These are phyloP conservation scores for Berberis vulgaris DNA, from an alignment of 164 flowering plant species.

Conservation along the genomic window DNA sequence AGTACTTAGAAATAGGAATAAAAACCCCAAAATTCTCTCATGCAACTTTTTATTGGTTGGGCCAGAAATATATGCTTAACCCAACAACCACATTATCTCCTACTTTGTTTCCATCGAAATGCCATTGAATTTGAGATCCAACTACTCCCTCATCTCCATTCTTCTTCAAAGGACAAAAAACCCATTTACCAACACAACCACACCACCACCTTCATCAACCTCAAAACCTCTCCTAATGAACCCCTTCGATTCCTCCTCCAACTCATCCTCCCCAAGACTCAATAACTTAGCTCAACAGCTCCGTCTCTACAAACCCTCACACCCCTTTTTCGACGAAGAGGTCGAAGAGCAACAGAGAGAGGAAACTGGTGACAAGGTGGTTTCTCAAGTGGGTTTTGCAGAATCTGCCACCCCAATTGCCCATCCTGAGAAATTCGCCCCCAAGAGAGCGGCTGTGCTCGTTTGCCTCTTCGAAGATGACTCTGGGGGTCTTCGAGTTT, in stretches of 20 bases:
- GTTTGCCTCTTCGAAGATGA: conserved; percentile 51
- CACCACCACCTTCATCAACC: background rate
- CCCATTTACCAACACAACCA: background rate
- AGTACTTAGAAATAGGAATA: too few relatives aligned
- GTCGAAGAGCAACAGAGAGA: conserved; percentile 30
- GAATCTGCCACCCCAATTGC: conserved; percentile 60
- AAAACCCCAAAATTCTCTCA: too few relatives aligned
- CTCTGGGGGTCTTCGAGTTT: conserved; percentile 41
- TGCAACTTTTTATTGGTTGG: too few relatives aligned
- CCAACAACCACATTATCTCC: too few relatives aligned
- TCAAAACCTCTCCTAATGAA: background rate
- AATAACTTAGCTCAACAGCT: conserved; percentile 56
- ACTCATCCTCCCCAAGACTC: conserved; percentile 20
- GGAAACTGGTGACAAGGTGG: conserved; percentile 39
- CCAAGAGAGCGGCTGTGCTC: conserved; percentile 54
- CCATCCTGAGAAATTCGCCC: conserved; percentile 30
- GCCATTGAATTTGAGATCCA: background rate
- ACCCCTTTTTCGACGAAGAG: conserved; percentile 18
- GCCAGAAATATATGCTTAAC: too few relatives aligned
- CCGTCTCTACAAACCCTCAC: conserved; percentile 60
- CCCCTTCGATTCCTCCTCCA: background rate
- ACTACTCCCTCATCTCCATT: background rate
- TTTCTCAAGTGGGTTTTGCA: conserved; percentile 59
- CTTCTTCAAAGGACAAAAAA: background rate
- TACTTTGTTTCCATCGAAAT: too few relatives aligned